These are phyloP conservation scores for Bacidia gigantensis DNA, from an alignment of 495 filamentous ascomycete genomes.

Conservation along the genomic window DNA sequence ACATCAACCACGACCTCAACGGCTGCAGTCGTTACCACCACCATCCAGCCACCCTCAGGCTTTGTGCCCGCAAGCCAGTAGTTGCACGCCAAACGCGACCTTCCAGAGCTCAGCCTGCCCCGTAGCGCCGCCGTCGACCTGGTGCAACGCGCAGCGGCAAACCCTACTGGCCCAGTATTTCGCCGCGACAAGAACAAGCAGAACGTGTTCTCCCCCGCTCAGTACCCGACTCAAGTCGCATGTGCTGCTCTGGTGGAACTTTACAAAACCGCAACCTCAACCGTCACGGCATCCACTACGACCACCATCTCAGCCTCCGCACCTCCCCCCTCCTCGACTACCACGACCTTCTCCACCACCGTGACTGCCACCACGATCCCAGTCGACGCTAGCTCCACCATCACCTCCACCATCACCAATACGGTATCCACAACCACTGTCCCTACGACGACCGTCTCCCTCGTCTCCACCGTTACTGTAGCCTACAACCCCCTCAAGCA, in stretches of 20 bases:
- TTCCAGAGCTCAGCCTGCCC: not conserved
- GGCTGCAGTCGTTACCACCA: not conserved
- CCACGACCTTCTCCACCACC: not conserved
- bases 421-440: not conserved
- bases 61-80: not conserved
- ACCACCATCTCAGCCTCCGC: not conserved
- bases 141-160: not conserved
- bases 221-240: not conserved
- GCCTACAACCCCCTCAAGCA: constrained; percentile 1
- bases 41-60: not conserved
- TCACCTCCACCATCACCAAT: not conserved
- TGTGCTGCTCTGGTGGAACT: not conserved
- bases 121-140: not conserved
- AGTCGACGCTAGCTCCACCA: not conserved
- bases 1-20: not conserved
- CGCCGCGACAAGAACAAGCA: not conserved
- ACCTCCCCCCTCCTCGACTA: not conserved
- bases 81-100: not conserved
- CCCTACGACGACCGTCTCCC: not conserved
- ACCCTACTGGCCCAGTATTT: not conserved
- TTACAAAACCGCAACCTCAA: not conserved
- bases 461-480: not conserved
- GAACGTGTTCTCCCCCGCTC: not conserved
- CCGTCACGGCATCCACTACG: not conserved
- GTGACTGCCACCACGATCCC: not conserved